Base-by-base conservation (phyloP, 2,329 filamentous ascomycete genomes). In the Phaeoacremonium minimum region DNA sequence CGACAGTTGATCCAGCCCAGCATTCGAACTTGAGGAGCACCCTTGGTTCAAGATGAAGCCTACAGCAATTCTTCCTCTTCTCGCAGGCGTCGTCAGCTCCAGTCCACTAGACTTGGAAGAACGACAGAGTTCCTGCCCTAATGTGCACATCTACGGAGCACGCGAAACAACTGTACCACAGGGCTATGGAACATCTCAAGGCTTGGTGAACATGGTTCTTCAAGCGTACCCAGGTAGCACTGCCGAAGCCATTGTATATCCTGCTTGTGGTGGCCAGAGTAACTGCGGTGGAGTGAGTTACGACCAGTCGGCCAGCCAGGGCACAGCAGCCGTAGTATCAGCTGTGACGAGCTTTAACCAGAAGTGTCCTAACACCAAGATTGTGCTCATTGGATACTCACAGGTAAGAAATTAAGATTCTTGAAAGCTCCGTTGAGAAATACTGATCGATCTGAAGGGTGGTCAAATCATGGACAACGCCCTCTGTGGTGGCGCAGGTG, bases 401-500 rank as follows among this genome's bases (percentile, higher is more conserved):
- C 77, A 80, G 59, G 72, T 74, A 50, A 17, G 54, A n/a, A 13
- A 15, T 14, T 22, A 4, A 33, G 2, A 19, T 15, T 17, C 15
- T 17, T 18, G 12, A 28, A 4, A 18, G 7, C 4, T n/a, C 8
- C 14, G 20, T 5, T 9, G 17, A 15, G 9, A 13, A 12, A n/a
- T 6, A 33, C n/a, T 42, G 9, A 18, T 2, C 4, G 12, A 33
- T 45, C 26, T 6, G 22, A 22, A 79, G 68, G 78, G 78, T 13
- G 75, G 72, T 4, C 75, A 83, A 49, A 80, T 83, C 48, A 73
- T 79, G 58, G 77, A 83, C 46, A 77, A 78, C 44, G 77, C 77
- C 3, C 53, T 81, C 30, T 83, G 77, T 42, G 77, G 78, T n/a
- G 78, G 77, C 19, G 67, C 65, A 1, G 71, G 74, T 18, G 51